Base-by-base conservation (phyloP, 1,139 yeast genomes). In the Geotrichum reessii region DNA sequence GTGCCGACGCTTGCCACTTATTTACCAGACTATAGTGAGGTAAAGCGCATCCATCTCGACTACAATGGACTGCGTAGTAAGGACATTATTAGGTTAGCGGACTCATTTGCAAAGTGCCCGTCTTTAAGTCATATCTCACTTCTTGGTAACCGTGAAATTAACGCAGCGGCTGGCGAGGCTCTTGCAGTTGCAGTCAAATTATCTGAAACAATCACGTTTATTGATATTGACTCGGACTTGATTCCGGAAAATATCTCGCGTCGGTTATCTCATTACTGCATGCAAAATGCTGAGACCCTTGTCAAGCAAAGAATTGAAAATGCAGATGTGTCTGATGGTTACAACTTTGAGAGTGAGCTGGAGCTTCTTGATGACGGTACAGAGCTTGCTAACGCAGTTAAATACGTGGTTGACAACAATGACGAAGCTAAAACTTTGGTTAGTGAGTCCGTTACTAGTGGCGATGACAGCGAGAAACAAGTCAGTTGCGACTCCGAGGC, bases 11-110 rank as follows among this genome's bases (percentile, higher is more conserved):
- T 52, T 24, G 52, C 47, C 14, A 40, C 50, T 51, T 73, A 90
- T 62, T 79, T 82, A 58, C 96, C 97, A 1, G 71, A 77, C 44
- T 86, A 85, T 67, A 78, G 81, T 9, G 80, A 79, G 61, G 75
- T 91, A 67, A 79, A 85, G 67, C 77, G 97, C 68, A 74, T 91
- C 52, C 96, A 91, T 69, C 78, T 91, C 61, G 97, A 91, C 68
- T 78, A 83, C 61, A 86, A 89, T 69, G 84, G 83, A 50, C 75
- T 91, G 57, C 74, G 81, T 0, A 78, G 84, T 21, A 83, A 82
- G 60, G 83, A 87, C 19, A 78, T 89, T 42, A 79, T 86, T 24
- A 82, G 86, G 55, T 76, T 91, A 49, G 82, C 92, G 42, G 86
- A 84, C 58, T 83, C 89, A 46, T 76, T 91, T 54, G 86, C 87